Evolutionary conservation across 805 yeast species (phyloP), one percentile per base, ranked within the genome.

Genomic region (Metschnikowia cubensis): DNA sequence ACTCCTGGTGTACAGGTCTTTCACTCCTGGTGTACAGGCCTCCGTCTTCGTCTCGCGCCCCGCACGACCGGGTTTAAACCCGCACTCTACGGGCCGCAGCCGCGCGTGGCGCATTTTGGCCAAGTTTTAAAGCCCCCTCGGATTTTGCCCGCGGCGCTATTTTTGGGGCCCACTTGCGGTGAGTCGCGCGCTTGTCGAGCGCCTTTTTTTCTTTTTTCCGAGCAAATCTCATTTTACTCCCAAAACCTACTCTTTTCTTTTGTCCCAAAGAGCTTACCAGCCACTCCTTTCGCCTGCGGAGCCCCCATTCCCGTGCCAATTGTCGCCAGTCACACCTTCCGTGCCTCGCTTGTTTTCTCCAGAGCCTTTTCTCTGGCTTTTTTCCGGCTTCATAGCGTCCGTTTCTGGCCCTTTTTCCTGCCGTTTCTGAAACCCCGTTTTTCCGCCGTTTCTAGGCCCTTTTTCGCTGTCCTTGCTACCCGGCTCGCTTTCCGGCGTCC

Each of bases 231-330:
- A 33, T 20, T 42, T 29, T 39, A 39, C 37, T 29, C 45, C 45
- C 37, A 42, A 42, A 42, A 42, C 33, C 37, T 20, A 42, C 45
- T 42, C 45, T 42, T 42, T 38, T 39, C 42, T 39, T 42, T 42
- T 42, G 45, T 42, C 37, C 45, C 45, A 42, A 42, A 42, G 45
- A 42, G 37, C 45, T 17, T 13, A 18, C 35, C 29, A 4, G 45
- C 45, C 45, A 33, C 37, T 42, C 45, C 31, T 15, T 34, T 33
- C 20, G 45, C 45, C 45, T n/a, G 37, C 45, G 45, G 45, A 42
- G 45, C 36, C 45, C 45, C 18, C 17, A 8, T 14, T 21, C 32
- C 37, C 45, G 45, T 42, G 45, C 18, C 31, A 33, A 33, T 18
- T 15, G 45, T 32, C 14, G 32, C 36, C n/a, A 20, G 31, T 33